Percentiles rank a stretch among this genome's conserved stretches.
Conservation (phyloP, 1,284 basidiomycete genomes). For the Puccinia polysora region DNA sequence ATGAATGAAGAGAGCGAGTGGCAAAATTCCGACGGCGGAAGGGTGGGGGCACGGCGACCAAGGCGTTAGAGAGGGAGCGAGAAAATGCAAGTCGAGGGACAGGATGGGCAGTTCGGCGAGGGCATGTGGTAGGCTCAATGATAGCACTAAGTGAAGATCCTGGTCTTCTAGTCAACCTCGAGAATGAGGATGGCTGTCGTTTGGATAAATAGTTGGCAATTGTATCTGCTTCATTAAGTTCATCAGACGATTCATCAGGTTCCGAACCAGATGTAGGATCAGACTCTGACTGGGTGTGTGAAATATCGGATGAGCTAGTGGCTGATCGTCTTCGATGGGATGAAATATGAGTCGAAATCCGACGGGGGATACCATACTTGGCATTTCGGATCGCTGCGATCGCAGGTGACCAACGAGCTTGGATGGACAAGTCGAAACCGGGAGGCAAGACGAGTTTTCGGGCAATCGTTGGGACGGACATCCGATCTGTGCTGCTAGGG, state of each 20-base stretch:
- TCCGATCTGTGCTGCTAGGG: conserved; percentile 8
- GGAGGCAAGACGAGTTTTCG: conserved; percentile 26
- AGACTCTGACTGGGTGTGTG: neutral
- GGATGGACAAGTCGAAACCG: conserved; percentile 30
- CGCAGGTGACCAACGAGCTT: conserved; percentile 42
- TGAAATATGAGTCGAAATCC: neutral
- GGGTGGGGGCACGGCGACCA: conserved; percentile 2
- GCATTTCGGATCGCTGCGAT: conserved; percentile 43
- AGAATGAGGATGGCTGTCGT: neutral
- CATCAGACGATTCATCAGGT: too few relatives aligned
- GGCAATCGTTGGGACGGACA: conserved; percentile 29
- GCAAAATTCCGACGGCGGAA: conserved; percentile 11
- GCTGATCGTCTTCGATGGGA: neutral
- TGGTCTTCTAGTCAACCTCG: too few relatives aligned
- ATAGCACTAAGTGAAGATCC: conserved; percentile 44
- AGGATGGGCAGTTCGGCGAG: conserved; percentile 1
- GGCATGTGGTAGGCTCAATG: neutral
- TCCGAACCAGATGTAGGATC: conserved; percentile 4
- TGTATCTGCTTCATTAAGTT: conserved; percentile 2
- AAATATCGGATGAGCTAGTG: neutral
- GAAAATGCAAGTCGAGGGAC: conserved; percentile 13
- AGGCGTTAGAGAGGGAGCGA: conserved; percentile 6
- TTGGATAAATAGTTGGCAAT: neutral
- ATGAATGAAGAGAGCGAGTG: neutral
- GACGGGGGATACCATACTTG: conserved; percentile 18